Evolutionary conservation across 176 grass and related monocot genomes (phyloP).

Genomic region (Paspalum notatum): DNA sequence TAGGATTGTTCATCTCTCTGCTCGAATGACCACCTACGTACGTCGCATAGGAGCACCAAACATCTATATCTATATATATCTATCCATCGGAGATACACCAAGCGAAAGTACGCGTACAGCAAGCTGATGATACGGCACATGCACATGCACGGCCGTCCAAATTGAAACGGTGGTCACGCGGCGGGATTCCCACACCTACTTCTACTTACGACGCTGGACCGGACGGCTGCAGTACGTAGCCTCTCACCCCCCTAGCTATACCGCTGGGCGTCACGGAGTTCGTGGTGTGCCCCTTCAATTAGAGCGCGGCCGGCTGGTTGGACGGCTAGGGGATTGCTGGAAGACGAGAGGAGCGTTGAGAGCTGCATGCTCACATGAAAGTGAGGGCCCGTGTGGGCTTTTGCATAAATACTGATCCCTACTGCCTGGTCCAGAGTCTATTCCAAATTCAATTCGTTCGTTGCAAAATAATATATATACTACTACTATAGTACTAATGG

Average conservation of each 20-base stretch:
- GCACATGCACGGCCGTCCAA: too few species aligned
- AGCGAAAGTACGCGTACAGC: background rate
- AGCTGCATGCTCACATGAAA: conserved; percentile 26
- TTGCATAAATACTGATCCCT: background rate
- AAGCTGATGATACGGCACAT: background rate
- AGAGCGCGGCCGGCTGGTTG: background rate
- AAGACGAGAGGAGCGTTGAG: too few species aligned
- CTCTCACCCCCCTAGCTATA: too few species aligned
- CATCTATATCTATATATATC: background rate
- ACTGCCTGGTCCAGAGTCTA: background rate
- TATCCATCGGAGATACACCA: background rate
- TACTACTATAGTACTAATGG: too few species aligned
- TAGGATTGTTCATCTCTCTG: too few species aligned
- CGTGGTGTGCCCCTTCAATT: conserved; percentile 31
- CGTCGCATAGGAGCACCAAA: too few species aligned
- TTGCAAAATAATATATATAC: background rate
- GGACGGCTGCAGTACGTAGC: too few species aligned
- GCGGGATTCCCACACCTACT: too few species aligned
- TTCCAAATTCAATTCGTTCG: background rate
- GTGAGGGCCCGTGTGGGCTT: background rate
- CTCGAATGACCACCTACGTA: too few species aligned
- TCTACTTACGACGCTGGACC: too few species aligned
- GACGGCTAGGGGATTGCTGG: background rate
- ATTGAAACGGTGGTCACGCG: too few species aligned
- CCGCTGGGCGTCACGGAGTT: conserved; percentile 40